Base-by-base conservation (phyloP, 2,329 filamentous ascomycete genomes). In the Paramyrothecium sp. region DNA sequence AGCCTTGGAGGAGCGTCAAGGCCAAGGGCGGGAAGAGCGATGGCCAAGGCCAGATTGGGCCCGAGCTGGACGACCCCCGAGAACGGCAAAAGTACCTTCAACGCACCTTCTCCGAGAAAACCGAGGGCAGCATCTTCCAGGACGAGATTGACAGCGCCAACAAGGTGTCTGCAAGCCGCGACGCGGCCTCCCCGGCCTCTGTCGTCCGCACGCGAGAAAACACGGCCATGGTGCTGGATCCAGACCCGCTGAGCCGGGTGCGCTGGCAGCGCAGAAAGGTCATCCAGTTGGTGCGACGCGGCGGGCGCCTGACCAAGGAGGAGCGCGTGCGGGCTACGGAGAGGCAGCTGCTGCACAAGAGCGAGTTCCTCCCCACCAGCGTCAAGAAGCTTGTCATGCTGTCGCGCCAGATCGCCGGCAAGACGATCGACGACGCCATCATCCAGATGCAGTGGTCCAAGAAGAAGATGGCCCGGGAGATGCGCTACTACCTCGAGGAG, bases 371-470 rank as follows among this genome's bases (percentile, higher is more conserved):
- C 70, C 88, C 92, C 67, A 97, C 95, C 2, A 92, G 88, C 52
- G 80, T 91, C 62, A 99, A 99, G 86, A 99, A 99, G 79, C 82
- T 99, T 56, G 88, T 89, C 54, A 89, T 90, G 66, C 78, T 99
- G 53, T 88, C 94, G 22, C 86, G 89, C 56, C 95, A 98, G 77
- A 95, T 99, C 69, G 83, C 87, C 2, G 95, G 95, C 63, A 98
- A 97, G 83, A 88, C 89, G n/a, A 81, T 99, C 60, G 92, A 96
- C 57, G 93, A 99, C 38, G 95, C 95, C 16, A 91, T 98, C 63
- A 77, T 90, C 55, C 95, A 99, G 81, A 97, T 99, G 91, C 86
- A 89, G 56, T 98, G 94, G 78, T 94, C 89, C 73, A 91, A 92
- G 80, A 99, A 99, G 85, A 94, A 92, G 78, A 90, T 89, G 61